Conservation (phyloP, 108 stramenopile genomes). For the Skeletonema tropicum region DNA sequence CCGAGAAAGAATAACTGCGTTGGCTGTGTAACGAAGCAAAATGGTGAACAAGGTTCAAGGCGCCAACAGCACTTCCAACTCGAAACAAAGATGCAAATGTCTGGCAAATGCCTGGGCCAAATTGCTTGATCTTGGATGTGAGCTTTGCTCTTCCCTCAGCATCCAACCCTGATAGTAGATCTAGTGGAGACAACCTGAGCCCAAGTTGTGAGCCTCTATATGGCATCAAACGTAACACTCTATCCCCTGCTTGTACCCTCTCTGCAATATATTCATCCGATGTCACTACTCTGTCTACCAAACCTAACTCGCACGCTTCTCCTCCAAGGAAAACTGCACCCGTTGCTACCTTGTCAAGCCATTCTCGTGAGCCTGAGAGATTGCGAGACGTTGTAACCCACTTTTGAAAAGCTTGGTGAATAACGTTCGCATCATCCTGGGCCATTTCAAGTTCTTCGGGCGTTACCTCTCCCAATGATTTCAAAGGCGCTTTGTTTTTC, state of each 20-base stretch:
- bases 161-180: slow-evolving; percentile 42
- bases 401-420: slow-evolving; percentile 77
- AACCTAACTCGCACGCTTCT: slow-evolving; percentile 59
- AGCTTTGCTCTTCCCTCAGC: slow-evolving; percentile 57
- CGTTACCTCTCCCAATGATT: slow-evolving; percentile 65
- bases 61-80: slow-evolving; percentile 49
- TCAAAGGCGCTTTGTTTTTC: slow-evolving; percentile 72
- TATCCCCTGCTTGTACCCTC: slow-evolving; percentile 66
- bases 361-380: slow-evolving; percentile 26
- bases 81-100: slow-evolving; percentile 82
- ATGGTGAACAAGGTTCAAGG: slow-evolving; percentile 36
- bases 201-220: slow-evolving; percentile 53
- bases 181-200: slow-evolving; percentile 39
- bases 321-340: slow-evolving; percentile 71
- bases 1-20: background rate
- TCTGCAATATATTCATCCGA: slow-evolving; percentile 85
- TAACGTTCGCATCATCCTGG: slow-evolving; percentile 60
- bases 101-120: slow-evolving; percentile 56
- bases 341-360: slow-evolving; percentile 62
- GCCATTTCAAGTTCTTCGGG: slow-evolving; percentile 60
- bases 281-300: slow-evolving; percentile 80
- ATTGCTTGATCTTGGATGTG: slow-evolving; percentile 63
- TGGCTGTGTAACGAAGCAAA: slow-evolving; percentile 19
- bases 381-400: slow-evolving; percentile 50
- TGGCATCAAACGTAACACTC: slow-evolving; percentile 54